Conservation (phyloP, 2,329 filamentous ascomycete genomes). For the Cryphonectria nitschkei region DNA sequence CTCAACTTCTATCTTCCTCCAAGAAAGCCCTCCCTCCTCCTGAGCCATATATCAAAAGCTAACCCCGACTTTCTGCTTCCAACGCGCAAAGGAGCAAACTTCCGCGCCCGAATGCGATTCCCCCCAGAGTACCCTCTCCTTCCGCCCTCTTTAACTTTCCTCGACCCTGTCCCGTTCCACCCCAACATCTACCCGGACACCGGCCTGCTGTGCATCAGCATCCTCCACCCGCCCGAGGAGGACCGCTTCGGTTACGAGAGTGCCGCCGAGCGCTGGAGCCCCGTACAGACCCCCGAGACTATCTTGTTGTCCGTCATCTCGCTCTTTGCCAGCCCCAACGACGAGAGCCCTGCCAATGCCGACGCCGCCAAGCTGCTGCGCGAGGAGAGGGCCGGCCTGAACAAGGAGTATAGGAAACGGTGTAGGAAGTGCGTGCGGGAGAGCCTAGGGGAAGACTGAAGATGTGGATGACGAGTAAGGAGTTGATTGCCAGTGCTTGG, state of each 20-base stretch:
- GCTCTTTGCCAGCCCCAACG: constrained; percentile 89
- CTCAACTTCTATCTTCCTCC: not conserved
- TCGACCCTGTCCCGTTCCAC: constrained; percentile 83
- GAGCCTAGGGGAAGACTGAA: constrained; percentile 74
- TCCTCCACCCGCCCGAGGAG: constrained; percentile 92
- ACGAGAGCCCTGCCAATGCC: constrained; percentile 93
- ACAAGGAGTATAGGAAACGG: constrained; percentile 75
- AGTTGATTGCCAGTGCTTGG: too few relatives aligned
- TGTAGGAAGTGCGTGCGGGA: constrained; percentile 80
- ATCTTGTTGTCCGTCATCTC: constrained; percentile 92
- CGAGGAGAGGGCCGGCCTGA: constrained; percentile 67
- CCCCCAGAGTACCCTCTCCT: constrained; percentile 83
- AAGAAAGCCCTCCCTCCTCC: not conserved
- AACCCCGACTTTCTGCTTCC: not conserved
- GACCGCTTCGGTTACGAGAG: constrained; percentile 93
- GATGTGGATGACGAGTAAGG: not conserved
- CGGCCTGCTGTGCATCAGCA: constrained; percentile 93
- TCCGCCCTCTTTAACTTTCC: constrained; percentile 88
- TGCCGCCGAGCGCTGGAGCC: constrained; percentile 88
- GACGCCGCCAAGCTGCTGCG: constrained; percentile 89
- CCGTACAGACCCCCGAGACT: constrained; percentile 92
- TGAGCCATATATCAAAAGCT: not conserved
- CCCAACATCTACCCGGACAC: constrained; percentile 84
- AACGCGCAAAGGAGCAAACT: constrained; percentile 74
- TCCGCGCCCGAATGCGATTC: constrained; percentile 83